These are phyloP conservation scores for Ascochyta pisi DNA, from an alignment of 2,329 filamentous ascomycete species.

Conservation along the genomic window DNA sequence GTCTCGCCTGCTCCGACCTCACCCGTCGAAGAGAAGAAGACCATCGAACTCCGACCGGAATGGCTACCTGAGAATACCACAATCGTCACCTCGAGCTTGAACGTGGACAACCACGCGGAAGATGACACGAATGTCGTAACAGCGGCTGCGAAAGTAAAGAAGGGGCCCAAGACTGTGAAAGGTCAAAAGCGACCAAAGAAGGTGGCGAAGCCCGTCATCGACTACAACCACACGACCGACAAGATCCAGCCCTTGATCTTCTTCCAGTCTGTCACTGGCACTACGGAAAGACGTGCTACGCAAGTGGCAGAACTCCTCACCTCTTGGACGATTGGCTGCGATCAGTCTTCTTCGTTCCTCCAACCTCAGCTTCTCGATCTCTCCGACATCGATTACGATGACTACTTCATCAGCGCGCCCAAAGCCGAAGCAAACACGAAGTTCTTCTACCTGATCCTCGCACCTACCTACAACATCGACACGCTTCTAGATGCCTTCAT, in stretches of 20 bases:
- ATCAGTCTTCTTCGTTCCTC: slow-evolving; percentile 52
- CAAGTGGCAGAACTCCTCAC: slow-evolving; percentile 66
- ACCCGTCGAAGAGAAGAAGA: slow-evolving; percentile 42
- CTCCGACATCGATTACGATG: slow-evolving; percentile 87
- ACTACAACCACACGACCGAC: slow-evolving; percentile 40
- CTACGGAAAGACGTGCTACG: slow-evolving; percentile 76
- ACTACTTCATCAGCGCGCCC: slow-evolving; percentile 83
- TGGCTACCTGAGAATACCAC: slow-evolving; percentile 47
- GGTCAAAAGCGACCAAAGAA: slow-evolving; percentile 42
- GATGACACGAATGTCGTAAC: slow-evolving; percentile 29
- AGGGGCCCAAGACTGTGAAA: slow-evolving; percentile 48
- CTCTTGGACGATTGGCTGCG: slow-evolving; percentile 45
- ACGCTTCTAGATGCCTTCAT: slow-evolving; percentile 88
- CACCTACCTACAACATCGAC: slow-evolving; percentile 96
- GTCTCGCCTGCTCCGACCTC: slow-evolving; percentile 41
- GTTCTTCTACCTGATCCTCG: slow-evolving; percentile 81
- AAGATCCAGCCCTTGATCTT: slow-evolving; percentile 80
- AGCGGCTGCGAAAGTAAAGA: slow-evolving; percentile 35
- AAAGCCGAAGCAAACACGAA: slow-evolving; percentile 63
- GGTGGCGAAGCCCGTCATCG: slow-evolving; percentile 21
- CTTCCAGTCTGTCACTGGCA: slow-evolving; percentile 87
- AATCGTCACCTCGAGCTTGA: slow-evolving; percentile 25
- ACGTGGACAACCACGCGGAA: slow-evolving; percentile 41
- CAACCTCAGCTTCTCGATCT: slow-evolving; percentile 76
- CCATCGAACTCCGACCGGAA: slow-evolving; percentile 40